Percentiles rank a stretch among this genome's conserved stretches.
phyloP scores from a whole-genome alignment of 345 rosid genomes.

The Ceriops zippeliana region DNA sequence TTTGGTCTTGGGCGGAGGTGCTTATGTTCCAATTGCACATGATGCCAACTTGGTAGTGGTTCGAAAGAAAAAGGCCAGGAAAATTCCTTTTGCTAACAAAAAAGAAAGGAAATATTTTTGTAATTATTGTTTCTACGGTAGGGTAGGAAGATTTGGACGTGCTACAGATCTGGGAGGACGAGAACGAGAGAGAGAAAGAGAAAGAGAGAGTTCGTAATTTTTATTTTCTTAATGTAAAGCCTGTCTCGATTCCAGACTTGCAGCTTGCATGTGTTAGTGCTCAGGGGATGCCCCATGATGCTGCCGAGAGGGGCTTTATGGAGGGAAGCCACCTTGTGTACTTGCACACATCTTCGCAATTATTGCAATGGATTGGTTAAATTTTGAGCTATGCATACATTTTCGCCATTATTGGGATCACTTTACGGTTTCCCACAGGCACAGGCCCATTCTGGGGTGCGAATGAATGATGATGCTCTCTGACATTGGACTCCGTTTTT shows the following conservation, averaged over 20 bases:
- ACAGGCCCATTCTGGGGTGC: neutral
- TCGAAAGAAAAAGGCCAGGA: slow-evolving; percentile 1
- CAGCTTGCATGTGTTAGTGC: slow-evolving; percentile 22
- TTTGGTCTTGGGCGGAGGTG: too few species aligned
- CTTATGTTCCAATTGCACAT: too few species aligned
- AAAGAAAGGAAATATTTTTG: neutral
- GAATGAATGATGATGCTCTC: neutral
- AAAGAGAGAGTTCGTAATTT: slow-evolving; percentile 19
- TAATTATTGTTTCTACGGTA: neutral
- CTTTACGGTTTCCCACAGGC: neutral
- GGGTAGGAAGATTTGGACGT: slow-evolving; percentile 18
- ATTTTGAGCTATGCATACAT: neutral
- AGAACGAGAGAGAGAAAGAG: slow-evolving; percentile 8
- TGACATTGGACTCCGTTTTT: neutral
- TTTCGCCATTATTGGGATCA: neutral
- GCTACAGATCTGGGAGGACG: slow-evolving; percentile 21
- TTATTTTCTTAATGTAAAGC: slow-evolving; percentile 16
- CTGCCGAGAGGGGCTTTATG: neutral
- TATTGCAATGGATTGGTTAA: neutral
- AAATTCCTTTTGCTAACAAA: neutral
- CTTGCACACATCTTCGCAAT: slow-evolving; percentile 13
- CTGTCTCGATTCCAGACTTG: slow-evolving; percentile 9
- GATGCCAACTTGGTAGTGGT: neutral
- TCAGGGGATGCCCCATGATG: slow-evolving; percentile 9
- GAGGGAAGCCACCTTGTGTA: neutral